A percentile compares a stretch with the other conserved stretches of the same genome.
Conservation (phyloP, 2,329 filamentous ascomycete genomes). For the Aspergillus terreus region DNA sequence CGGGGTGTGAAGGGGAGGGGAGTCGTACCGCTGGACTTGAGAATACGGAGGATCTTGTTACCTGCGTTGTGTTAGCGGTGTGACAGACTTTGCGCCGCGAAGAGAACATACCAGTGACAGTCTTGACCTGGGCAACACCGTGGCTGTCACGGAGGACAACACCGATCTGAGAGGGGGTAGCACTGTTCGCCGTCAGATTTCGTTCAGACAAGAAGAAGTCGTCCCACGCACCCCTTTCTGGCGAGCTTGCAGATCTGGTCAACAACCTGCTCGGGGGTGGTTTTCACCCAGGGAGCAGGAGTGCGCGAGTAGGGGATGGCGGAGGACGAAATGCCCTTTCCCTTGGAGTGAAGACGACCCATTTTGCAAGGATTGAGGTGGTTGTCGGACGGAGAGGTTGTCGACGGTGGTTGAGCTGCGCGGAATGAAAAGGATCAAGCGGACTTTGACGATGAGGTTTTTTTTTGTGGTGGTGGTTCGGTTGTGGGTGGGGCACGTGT, state of each 20-base stretch:
- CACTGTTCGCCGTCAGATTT: conserved; percentile 45
- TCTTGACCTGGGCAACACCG: conserved; percentile 96
- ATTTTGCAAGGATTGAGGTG: conserved; percentile 26
- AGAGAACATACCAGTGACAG: conserved; percentile 78
- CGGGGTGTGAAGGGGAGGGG: conserved; percentile 12
- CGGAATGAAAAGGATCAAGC: conserved; percentile 1
- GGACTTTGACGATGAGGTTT: neutral
- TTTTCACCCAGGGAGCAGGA: conserved; percentile 95
- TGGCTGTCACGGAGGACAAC: conserved; percentile 97
- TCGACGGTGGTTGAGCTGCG: conserved; percentile 21
- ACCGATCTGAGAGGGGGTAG: conserved; percentile 97
- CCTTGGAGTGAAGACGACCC: conserved; percentile 95
- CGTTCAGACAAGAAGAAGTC: too few species aligned
- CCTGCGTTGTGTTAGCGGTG: conserved; percentile 51
- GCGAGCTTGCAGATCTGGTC: conserved; percentile 99
- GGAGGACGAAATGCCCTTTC: conserved; percentile 97
- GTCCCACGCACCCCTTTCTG: conserved; percentile 64
- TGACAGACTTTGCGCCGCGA: neutral
- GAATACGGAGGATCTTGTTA: conserved; percentile 99
- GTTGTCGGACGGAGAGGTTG: conserved; percentile 25
- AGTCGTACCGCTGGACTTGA: conserved; percentile 88
- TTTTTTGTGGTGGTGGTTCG: conserved; percentile 2
- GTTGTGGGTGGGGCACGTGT: conserved; percentile 1
- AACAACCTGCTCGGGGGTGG: conserved; percentile 95
- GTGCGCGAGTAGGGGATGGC: conserved; percentile 96